A percentile compares a stretch with the other conserved stretches of the same genome.
phyloP scores from a whole-genome alignment of 129 eudicot species.

The Tanacetum coccineum region DNA sequence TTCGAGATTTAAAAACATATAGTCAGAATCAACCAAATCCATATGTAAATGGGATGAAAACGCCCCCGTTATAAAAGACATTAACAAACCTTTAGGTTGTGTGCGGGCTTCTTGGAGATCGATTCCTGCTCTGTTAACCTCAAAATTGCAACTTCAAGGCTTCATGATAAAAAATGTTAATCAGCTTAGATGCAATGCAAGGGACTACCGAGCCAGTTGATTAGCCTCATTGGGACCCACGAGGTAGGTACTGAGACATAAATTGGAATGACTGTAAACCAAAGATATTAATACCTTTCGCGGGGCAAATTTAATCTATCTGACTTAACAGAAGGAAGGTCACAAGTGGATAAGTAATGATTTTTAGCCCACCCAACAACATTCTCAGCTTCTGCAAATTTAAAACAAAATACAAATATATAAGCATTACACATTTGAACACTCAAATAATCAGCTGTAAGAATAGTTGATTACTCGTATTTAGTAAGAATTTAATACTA shows the following conservation, averaged over 20 bases:
- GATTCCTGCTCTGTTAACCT: conserved; percentile 83
- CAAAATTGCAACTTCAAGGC: conserved; percentile 79
- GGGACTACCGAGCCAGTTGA: neutral
- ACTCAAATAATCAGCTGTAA: neutral
- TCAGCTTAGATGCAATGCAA: conserved; percentile 19
- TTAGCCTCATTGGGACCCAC: neutral
- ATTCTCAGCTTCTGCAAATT: conserved; percentile 78
- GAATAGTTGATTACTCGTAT: too few species aligned
- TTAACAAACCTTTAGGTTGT: conserved; percentile 67
- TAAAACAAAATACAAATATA: neutral
- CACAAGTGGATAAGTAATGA: conserved; percentile 73
- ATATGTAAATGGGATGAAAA: conserved; percentile 6
- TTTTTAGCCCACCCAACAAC: conserved; percentile 98
- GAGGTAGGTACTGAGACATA: neutral
- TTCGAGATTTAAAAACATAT: neutral
- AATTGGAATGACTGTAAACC: neutral
- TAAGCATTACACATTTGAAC: conserved; percentile 10
- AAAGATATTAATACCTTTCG: conserved; percentile 58
- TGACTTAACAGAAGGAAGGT: conserved; percentile 59
- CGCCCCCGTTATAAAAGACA: neutral
- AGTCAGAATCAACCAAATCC: neutral
- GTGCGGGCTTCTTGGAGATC: conserved; percentile 78
- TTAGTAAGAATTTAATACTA: too few species aligned
- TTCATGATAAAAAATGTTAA: conserved; percentile 28
- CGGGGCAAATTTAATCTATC: conserved; percentile 70